These are phyloP conservation scores for Simmondsia chinensis DNA, from an alignment of 148 eudicot species.

Conservation along the genomic window DNA sequence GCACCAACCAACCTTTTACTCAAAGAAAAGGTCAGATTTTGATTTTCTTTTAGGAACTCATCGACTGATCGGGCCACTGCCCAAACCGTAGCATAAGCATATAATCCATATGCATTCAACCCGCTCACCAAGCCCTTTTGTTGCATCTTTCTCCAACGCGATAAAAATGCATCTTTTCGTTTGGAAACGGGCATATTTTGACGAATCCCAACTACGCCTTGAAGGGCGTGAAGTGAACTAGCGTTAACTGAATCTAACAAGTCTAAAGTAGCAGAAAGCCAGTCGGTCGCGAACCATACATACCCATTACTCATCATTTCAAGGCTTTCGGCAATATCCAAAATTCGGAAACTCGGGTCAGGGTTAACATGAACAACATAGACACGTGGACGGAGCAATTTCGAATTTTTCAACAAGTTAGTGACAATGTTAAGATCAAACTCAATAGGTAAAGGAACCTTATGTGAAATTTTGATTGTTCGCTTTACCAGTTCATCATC, in stretches of 20 bases:
- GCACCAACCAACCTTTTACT: constrained; percentile 26
- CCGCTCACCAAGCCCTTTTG: constrained; percentile 51
- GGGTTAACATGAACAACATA: constrained; percentile 69
- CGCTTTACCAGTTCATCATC: constrained; percentile 68
- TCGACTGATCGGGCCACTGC: constrained; percentile 79
- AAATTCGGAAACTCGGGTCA: constrained; percentile 43
- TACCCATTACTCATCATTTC: constrained; percentile 79
- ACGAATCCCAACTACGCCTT: constrained; percentile 77
- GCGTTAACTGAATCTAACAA: constrained; percentile 43
- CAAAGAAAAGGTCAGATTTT: constrained; percentile 58
- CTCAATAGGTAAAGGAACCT: constrained; percentile 55
- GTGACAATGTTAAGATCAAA: constrained; percentile 23
- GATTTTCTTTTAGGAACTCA: constrained; percentile 62
- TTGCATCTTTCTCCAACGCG: constrained; percentile 58
- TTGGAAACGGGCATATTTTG: constrained; percentile 56
- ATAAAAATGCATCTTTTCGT: constrained; percentile 35
- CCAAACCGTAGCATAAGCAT: constrained; percentile 89
- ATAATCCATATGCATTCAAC: constrained; percentile 63
- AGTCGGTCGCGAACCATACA: constrained; percentile 90
- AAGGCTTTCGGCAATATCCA: constrained; percentile 59
- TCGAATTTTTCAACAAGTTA: too few species aligned
- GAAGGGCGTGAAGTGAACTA: constrained; percentile 38
- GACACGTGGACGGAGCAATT: constrained; percentile 62
- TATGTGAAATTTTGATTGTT: constrained; percentile 58
- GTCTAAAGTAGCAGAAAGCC: constrained; percentile 76